Base-by-base conservation (phyloP, 257 asterid species). In the Solanum virginianum region DNA sequence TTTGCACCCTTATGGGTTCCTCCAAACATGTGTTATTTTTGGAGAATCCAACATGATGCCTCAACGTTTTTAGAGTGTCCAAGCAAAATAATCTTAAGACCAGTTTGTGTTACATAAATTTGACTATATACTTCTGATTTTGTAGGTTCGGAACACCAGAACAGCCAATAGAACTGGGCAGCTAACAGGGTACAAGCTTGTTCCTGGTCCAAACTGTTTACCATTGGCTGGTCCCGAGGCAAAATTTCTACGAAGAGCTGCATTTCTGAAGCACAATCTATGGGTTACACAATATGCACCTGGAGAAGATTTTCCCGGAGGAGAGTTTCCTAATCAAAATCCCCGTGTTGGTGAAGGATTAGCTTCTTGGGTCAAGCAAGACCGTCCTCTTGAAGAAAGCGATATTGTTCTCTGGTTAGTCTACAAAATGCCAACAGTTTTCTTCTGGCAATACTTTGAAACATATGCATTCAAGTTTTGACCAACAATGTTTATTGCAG, bases 281-380 rank as follows among this genome's bases (percentile, higher is more conserved):
- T 95, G 97, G 96, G 97, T 93, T 80, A 93, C 97, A 63, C 95
- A 90, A 80, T 94, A 90, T 89, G 94, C 98, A 62, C 93, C 88
- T 14, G 98, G 98, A 63, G 98, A 96, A 91, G 98, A 93, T 89
- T 94, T 96, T 86, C 99, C 99, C 1, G 99, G 99, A 16, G 99
- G 98, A 84, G 99, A 96, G 89, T 96, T 96, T 84, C 99, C 98
- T 80, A 96, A 96, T 89, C 99, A 96, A 91, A 96, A 96, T 87
- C 99, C 99, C 17, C 99, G 99, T 72, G 93, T 80, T 83, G 95
- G 99, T 26, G 98, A 96, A 89, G 99, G 99, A 47, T 85, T 96
- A 89, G 96, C 90, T 88, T 96, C 99, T 3, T 96, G 98, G 97
- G 98, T 96, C 51, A 93, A 94, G 91, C 92, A 93, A 83, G 93